phyloP scores from a whole-genome alignment of 495 filamentous ascomycete genomes.

The Physcia stellaris region DNA sequence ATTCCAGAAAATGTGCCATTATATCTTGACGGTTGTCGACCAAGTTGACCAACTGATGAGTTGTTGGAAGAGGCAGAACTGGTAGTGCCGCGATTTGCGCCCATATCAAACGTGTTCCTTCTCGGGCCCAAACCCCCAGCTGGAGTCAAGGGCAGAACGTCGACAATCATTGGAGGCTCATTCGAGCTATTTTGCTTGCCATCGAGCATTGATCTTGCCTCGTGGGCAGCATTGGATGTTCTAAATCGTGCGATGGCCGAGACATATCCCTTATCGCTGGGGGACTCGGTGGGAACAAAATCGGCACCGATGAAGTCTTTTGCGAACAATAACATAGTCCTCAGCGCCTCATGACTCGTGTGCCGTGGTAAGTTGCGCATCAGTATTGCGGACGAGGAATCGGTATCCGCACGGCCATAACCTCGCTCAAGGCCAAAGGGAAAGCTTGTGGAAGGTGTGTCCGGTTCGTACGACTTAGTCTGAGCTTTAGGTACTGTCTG shows the following conservation, averaged over 20 bases:
- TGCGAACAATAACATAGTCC: conserved; percentile 73
- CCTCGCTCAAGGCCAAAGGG: conserved; percentile 10
- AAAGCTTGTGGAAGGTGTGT: conserved; percentile 4
- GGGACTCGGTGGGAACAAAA: conserved; percentile 48
- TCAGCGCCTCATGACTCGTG: conserved; percentile 57
- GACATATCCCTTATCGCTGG: conserved; percentile 57
- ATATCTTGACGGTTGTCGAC: conserved; percentile 63
- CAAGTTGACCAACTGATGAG: conserved; percentile 38
- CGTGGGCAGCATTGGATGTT: conserved; percentile 54
- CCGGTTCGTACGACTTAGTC: conserved; percentile 14
- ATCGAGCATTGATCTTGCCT: conserved; percentile 62
- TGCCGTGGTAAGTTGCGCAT: conserved; percentile 67
- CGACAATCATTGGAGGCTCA: conserved; percentile 67
- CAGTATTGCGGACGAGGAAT: conserved; percentile 33
- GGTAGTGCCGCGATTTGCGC: conserved; percentile 33
- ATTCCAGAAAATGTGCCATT: conserved; percentile 63
- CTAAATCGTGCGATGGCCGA: conserved; percentile 68
- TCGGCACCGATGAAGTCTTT: conserved; percentile 68
- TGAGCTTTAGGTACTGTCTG: conserved; percentile 14
- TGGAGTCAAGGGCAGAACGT: conserved; percentile 42
- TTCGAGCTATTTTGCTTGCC: conserved; percentile 67
- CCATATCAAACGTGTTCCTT: conserved; percentile 50
- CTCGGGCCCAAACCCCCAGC: conserved; percentile 29
- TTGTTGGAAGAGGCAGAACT: conserved; percentile 40
- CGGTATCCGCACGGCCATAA: conserved; percentile 1